phyloP scores from a whole-genome alignment of 192 early-diverging fungal species.

The Coemansia furcata region DNA sequence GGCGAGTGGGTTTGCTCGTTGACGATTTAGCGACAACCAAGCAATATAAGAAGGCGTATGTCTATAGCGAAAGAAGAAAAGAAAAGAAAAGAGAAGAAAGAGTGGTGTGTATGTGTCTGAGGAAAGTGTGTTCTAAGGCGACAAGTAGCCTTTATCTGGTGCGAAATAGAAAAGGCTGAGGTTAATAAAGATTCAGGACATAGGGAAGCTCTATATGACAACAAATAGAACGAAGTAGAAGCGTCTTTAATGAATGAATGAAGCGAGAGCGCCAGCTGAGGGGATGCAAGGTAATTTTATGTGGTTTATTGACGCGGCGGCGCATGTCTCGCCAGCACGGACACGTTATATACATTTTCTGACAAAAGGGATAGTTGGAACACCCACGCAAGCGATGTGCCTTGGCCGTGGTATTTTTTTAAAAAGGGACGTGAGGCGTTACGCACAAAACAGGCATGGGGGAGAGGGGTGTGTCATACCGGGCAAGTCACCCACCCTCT shows the following conservation, averaged over 20 bases:
- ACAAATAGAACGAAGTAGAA: background rate
- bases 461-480: slow-evolving; percentile 1
- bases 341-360: slow-evolving; percentile 7
- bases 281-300: slow-evolving; percentile 8
- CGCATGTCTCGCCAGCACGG: slow-evolving; percentile 1
- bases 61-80: background rate
- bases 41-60: background rate
- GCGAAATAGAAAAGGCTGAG: background rate
- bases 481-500: background rate
- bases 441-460: slow-evolving; percentile 5
- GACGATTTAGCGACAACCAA: background rate
- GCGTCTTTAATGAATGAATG: slow-evolving; percentile 1
- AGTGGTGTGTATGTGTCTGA: background rate
- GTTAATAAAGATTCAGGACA: background rate
- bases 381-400: background rate
- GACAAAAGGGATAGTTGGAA: background rate
- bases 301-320: slow-evolving; percentile 4
- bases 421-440: slow-evolving; percentile 7
- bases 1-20: background rate
- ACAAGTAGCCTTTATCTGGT: background rate
- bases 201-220: background rate
- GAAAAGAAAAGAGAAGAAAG: background rate
- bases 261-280: slow-evolving; percentile 5
- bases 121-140: background rate
- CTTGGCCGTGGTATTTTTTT: slow-evolving; percentile 2